Conservation (phyloP, 805 yeast genomes). For the Tetrapisispora phaffii region DNA sequence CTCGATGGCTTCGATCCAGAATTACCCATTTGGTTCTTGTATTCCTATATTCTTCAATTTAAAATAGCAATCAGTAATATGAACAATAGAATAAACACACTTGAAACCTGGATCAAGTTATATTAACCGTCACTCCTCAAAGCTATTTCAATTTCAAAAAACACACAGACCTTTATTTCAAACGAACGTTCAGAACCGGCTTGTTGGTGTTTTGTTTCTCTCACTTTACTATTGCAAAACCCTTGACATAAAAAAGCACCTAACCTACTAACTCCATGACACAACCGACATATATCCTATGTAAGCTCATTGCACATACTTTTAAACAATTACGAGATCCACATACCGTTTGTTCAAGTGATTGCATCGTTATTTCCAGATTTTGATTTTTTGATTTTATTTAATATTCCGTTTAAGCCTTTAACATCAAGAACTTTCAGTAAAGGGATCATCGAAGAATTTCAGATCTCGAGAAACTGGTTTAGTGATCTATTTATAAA, state of each 20-base stretch:
- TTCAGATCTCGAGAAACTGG: not conserved
- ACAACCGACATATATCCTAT: too few relatives aligned
- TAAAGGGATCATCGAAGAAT: not conserved
- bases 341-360: not conserved
- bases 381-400: not conserved
- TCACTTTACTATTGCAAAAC: not conserved
- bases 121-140: not conserved
- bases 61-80: too few relatives aligned
- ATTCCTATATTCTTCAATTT: too few relatives aligned
- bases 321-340: too few relatives aligned
- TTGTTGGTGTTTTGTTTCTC: not conserved
- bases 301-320: not conserved
- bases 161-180: not conserved
- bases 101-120: not conserved
- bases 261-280: too few relatives aligned
- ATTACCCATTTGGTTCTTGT: slow-evolving; percentile 42
- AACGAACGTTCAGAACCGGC: not conserved
- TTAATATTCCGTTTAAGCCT: not conserved
- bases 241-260: too few relatives aligned
- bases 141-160: not conserved
- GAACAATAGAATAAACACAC: not conserved
- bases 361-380: not conserved
- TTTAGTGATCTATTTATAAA: not conserved
- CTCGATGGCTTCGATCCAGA: slow-evolving; percentile 34
- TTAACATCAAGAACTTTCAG: not conserved